Percentiles rank a stretch among this genome's conserved stretches.
Evolutionary conservation across 192 early-diverging fungal species (phyloP).

Genomic region (Obelidium mucronatum): DNA sequence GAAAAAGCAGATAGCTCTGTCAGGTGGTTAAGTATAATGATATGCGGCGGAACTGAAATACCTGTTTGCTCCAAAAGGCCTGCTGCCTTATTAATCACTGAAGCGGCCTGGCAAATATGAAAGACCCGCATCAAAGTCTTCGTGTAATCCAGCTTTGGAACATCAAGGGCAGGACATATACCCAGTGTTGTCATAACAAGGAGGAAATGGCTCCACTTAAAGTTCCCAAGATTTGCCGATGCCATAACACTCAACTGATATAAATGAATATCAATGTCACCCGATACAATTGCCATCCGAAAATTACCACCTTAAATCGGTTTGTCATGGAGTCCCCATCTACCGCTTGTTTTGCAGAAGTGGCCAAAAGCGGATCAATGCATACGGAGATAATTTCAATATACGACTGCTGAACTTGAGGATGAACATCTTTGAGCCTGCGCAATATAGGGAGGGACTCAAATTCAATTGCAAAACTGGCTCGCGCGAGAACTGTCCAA

Average conservation of each 20-base stretch:
- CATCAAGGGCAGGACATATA: constrained; percentile 55
- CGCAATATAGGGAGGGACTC: constrained; percentile 17
- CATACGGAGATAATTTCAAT: not conserved
- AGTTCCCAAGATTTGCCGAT: constrained; percentile 64
- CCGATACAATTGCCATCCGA: too few relatives aligned
- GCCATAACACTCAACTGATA: constrained; percentile 38
- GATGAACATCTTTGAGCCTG: constrained; percentile 40
- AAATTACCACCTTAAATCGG: too few relatives aligned
- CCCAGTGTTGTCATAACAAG: constrained; percentile 61
- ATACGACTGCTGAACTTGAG: constrained; percentile 38
- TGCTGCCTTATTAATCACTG: not conserved
- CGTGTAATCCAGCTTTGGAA: not conserved
- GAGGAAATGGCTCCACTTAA: constrained; percentile 72
- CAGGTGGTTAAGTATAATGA: too few relatives aligned
- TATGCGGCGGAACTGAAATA: too few relatives aligned
- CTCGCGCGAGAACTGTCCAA: too few relatives aligned
- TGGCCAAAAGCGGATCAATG: not conserved
- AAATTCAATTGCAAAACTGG: too few relatives aligned
- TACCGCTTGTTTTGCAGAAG: not conserved
- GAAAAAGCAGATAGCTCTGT: not conserved
- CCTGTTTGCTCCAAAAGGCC: not conserved
- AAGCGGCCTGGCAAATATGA: constrained; percentile 59
- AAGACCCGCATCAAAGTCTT: constrained; percentile 53
- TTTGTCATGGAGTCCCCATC: too few relatives aligned
- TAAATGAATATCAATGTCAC: not conserved